phyloP scores from a whole-genome alignment of 1,284 basidiomycete species.

The Irpex sp. region DNA sequence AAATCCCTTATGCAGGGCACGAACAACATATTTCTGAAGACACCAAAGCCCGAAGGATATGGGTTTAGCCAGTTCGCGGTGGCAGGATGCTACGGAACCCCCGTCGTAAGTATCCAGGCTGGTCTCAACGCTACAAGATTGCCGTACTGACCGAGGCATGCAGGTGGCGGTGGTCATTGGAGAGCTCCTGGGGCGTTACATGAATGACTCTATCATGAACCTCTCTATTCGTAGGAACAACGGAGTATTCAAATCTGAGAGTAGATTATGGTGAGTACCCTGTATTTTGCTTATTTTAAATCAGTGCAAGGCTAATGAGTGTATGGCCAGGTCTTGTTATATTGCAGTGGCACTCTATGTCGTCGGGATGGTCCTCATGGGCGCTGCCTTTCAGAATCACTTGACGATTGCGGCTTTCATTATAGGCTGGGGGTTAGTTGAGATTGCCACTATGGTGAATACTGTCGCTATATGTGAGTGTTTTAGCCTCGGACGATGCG shows the following conservation, averaged over 20 bases:
- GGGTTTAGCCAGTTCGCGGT: constrained; percentile 62
- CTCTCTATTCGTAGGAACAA: constrained; percentile 63
- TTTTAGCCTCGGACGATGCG: neutral
- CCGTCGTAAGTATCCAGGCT: constrained; percentile 53
- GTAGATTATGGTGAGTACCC: constrained; percentile 64
- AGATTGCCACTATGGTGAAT: constrained; percentile 69
- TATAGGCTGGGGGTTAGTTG: constrained; percentile 76
- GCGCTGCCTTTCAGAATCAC: constrained; percentile 65
- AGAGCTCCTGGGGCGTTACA: constrained; percentile 71
- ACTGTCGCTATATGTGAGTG: constrained; percentile 69
- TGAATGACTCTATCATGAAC: constrained; percentile 76
- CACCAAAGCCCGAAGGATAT: constrained; percentile 66
- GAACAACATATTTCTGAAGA: constrained; percentile 74
- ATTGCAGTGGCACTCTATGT: constrained; percentile 69
- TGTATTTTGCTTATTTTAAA: neutral
- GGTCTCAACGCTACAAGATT: neutral
- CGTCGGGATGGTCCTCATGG: constrained; percentile 70
- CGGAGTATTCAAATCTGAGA: constrained; percentile 80
- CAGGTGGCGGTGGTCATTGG: constrained; percentile 75
- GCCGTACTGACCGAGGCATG: neutral
- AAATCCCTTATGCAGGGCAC: constrained; percentile 54
- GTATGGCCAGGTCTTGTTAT: constrained; percentile 63
- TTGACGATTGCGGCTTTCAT: constrained; percentile 63
- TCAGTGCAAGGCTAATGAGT: neutral
- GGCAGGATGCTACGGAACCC: constrained; percentile 69